These are phyloP conservation scores for Ampelocalamus luodianensis DNA, from an alignment of 176 grass and related monocot species.

Conservation along the genomic window DNA sequence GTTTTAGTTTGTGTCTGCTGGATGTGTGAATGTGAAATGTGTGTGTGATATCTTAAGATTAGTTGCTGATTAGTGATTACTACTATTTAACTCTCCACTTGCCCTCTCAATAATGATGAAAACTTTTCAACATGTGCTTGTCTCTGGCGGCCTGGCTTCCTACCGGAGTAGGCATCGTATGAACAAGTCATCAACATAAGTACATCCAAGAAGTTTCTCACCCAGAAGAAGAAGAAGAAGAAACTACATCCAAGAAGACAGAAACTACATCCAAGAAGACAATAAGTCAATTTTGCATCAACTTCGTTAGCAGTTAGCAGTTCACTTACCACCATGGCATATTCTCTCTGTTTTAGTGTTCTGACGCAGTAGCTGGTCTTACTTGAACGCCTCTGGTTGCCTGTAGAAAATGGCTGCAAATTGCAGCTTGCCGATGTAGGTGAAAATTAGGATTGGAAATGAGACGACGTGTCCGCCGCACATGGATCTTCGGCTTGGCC, in stretches of 20 bases:
- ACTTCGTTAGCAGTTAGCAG: not conserved
- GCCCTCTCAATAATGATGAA: not conserved
- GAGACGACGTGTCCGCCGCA: too few species aligned
- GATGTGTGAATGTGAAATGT: not conserved
- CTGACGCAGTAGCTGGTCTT: not conserved
- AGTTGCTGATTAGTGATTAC: not conserved
- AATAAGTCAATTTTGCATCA: not conserved
- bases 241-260: not conserved
- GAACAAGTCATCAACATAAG: not conserved
- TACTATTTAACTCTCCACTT: not conserved
- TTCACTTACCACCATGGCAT: not conserved
- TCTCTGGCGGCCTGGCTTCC: not conserved
- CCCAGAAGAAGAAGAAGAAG: too few species aligned
- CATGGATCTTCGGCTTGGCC: too few species aligned
- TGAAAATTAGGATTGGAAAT: not conserved
- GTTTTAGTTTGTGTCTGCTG: not conserved
- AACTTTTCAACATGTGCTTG: not conserved
- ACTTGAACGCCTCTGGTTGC: not conserved
- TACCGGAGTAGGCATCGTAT: not conserved
- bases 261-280: not conserved
- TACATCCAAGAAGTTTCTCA: not conserved
- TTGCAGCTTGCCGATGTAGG: not conserved
- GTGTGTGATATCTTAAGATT: not conserved
- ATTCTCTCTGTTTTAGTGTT: not conserved
- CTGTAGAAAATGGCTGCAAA: not conserved